Evolutionary conservation across 129 eudicot genomes (phyloP).

Genomic region (Flaveria bidentis): DNA sequence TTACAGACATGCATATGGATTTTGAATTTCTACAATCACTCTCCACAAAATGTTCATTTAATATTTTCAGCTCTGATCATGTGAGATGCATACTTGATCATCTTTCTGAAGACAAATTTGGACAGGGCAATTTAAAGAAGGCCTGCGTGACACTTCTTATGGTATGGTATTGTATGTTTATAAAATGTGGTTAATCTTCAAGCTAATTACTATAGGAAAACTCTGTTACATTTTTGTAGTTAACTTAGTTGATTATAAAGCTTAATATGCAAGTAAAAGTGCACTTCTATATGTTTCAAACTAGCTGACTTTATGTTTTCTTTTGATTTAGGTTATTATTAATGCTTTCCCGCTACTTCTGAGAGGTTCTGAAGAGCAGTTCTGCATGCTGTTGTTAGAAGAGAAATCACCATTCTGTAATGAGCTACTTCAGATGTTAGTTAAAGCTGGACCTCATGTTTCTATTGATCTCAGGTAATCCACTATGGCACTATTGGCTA

Average conservation of each 20-base stretch:
- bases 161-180: constrained; percentile 46
- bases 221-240: not conserved
- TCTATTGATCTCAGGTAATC: constrained; percentile 63
- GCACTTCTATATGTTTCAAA: constrained; percentile 12
- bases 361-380: constrained; percentile 73
- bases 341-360: constrained; percentile 67
- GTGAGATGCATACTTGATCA: constrained; percentile 62
- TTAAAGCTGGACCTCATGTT: constrained; percentile 54
- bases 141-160: constrained; percentile 62
- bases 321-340: constrained; percentile 53
- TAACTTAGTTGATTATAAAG: not conserved
- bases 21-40: constrained; percentile 62
- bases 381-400: constrained; percentile 51
- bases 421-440: constrained; percentile 68
- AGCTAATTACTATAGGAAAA: not conserved
- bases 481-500: not conserved
- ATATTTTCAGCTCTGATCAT: constrained; percentile 71
- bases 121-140: constrained; percentile 39
- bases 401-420: constrained; percentile 45
- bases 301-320: constrained; percentile 9
- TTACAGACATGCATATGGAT: constrained; percentile 50
- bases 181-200: constrained; percentile 1
- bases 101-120: constrained; percentile 42
- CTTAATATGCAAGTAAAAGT: not conserved
- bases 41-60: constrained; percentile 54